Conservation (phyloP, 306 rosid genomes). For the Bauhinia variegata region DNA sequence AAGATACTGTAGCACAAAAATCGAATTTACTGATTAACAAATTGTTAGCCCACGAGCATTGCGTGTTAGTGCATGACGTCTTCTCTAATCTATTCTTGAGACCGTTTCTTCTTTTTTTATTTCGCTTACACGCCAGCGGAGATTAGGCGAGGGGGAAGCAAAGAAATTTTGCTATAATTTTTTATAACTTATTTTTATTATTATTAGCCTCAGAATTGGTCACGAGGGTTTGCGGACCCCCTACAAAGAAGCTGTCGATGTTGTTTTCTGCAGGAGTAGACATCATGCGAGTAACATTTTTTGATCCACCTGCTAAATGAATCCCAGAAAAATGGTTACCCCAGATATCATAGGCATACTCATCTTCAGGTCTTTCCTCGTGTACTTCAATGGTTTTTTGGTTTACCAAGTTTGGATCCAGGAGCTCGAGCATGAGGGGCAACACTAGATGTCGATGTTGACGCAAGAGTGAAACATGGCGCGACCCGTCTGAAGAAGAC, state of each 20-base stretch:
- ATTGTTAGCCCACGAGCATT: too few relatives aligned
- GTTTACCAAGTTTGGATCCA: constrained; percentile 56
- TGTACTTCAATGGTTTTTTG: constrained; percentile 43
- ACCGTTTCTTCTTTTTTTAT: too few relatives aligned
- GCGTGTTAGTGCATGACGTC: too few relatives aligned
- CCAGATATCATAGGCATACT: constrained; percentile 93
- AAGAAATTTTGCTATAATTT: constrained; percentile 19
- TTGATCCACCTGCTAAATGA: constrained; percentile 55
- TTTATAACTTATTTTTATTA: background rate
- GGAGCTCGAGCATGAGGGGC: constrained; percentile 74
- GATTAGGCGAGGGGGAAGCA: background rate
- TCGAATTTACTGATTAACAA: too few relatives aligned
- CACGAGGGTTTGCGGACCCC: constrained; percentile 73
- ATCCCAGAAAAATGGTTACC: constrained; percentile 86
- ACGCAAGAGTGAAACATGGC: constrained; percentile 7
- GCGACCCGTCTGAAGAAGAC: constrained; percentile 24
- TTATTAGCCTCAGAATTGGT: constrained; percentile 54
- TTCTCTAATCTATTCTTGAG: too few relatives aligned
- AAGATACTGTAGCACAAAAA: too few relatives aligned
- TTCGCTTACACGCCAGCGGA: too few relatives aligned
- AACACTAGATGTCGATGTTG: constrained; percentile 51
- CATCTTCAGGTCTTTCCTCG: constrained; percentile 51
- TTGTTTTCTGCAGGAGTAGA: constrained; percentile 51
- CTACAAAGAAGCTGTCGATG: constrained; percentile 88
- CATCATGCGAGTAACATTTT: constrained; percentile 55